Evolutionary conservation across 371 early-diverging fungal species (phyloP), one percentile per base, ranked within the genome.

Genomic region (Polyrhizophydium stewartii): DNA sequence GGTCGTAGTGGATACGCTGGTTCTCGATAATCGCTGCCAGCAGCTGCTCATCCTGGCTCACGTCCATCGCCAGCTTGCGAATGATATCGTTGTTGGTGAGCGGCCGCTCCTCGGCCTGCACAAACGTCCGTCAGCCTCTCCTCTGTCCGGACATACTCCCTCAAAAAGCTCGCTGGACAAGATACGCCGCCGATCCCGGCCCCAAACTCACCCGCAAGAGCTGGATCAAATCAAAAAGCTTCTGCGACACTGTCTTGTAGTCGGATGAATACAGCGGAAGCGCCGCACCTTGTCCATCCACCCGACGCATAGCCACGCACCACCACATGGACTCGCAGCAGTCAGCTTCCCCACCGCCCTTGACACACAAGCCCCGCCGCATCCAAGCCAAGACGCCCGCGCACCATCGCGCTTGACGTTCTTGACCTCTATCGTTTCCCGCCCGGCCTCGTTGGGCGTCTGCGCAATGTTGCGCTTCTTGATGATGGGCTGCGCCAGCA

Each of bases 401-500:
- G 40, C 40, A n/a, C n/a, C n/a, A 43, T 43, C n/a, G n/a, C 43
- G 17, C 43, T 43, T 43, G 43, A 43, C 43, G 16, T 17, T n/a
- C n/a, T 43, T 43, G n/a, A n/a, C n/a, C 43, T 43, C 17, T 16
- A 43, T 43, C 17, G 16, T 43, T 17, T 16, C 16, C n/a, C n/a
- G 16, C 17, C 16, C 57, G 25, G 32, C 35, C 35, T 53, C 61
- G 21, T 37, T 41, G 13, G 30, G 9, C 22, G 59, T 32, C 10
- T 24, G 31, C 13, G 37, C 35, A 33, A 60, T 32, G 31, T 37
- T 43, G 2, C 61, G 40, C 31, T 63, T 63, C 25, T 43, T 62
- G 31, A 63, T 63, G 35, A 61, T 58, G 32, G 63, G 63, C 30
- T 21, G 19, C 13, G 53, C 56, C 61, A 61, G 56, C 61, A 55